These are phyloP conservation scores for Fraxinus greggii DNA, from an alignment of 305 asterid genomes.

Conservation along the genomic window DNA sequence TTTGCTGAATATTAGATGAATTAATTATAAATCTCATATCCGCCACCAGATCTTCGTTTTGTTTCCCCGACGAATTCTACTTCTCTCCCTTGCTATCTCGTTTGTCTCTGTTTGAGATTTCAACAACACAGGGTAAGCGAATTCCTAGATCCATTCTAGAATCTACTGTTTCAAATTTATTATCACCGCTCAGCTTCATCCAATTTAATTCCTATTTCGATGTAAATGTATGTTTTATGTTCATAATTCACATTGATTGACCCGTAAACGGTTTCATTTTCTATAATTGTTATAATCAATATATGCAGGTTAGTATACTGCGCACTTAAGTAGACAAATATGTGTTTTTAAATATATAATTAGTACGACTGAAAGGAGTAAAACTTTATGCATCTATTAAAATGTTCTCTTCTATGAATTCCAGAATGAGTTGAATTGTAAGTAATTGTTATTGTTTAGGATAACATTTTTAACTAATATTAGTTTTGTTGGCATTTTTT, in stretches of 20 bases:
- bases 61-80: slow-evolving; percentile 6
- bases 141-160: slow-evolving; percentile 36
- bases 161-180: slow-evolving; percentile 2
- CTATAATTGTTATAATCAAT: neutral
- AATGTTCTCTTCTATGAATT: neutral
- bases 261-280: neutral
- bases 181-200: neutral
- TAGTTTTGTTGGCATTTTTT: neutral
- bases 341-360: neutral
- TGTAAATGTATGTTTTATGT: neutral
- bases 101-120: slow-evolving; percentile 1
- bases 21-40: slow-evolving; percentile 11
- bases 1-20: neutral
- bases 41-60: slow-evolving; percentile 46
- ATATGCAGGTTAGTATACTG: neutral
- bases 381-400: neutral
- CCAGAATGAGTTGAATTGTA: neutral
- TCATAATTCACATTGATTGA: neutral
- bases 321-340: neutral
- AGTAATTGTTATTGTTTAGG: neutral
- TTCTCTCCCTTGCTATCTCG: neutral
- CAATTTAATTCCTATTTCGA: neutral
- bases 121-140: neutral
- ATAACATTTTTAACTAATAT: neutral
- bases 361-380: neutral